phyloP scores from a whole-genome alignment of 805 yeast species.

The Zygosaccharomyces bisporus region DNA sequence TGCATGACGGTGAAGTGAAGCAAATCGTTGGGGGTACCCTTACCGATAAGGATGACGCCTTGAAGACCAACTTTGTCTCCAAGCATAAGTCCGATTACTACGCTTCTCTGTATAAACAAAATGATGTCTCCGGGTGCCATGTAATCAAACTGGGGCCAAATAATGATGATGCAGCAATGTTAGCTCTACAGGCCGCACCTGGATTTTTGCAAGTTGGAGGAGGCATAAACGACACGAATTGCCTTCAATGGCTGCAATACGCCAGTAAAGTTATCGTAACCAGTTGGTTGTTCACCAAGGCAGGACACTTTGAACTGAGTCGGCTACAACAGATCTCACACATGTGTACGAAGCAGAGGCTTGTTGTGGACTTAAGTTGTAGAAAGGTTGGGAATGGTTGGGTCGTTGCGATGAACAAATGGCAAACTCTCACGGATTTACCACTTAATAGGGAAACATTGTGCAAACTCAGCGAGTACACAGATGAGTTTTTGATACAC shows the following conservation, averaged over 20 bases:
- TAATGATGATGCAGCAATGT: constrained; percentile 78
- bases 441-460: constrained; percentile 54
- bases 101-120: constrained; percentile 60
- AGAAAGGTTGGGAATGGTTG: constrained; percentile 49
- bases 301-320: constrained; percentile 47
- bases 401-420: constrained; percentile 97
- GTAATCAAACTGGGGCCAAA: constrained; percentile 85
- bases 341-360: constrained; percentile 56
- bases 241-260: constrained; percentile 66
- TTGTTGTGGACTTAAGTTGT: constrained; percentile 92
- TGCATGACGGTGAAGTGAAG: constrained; percentile 91
- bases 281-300: constrained; percentile 67
- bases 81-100: constrained; percentile 69
- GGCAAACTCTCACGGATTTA: constrained; percentile 85
- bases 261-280: constrained; percentile 92
- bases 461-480: constrained; percentile 51
- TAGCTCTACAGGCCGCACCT: constrained; percentile 77
- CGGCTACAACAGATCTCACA: constrained; percentile 50
- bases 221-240: constrained; percentile 76
- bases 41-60: constrained; percentile 39
- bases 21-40: constrained; percentile 96
- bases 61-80: constrained; percentile 76
- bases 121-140: constrained; percentile 72
- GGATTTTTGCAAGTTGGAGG: constrained; percentile 82
- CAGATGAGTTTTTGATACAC: constrained; percentile 86